Evolutionary conservation across 2,329 filamentous ascomycete species (phyloP).

Genomic region (Coniosporium tulheliwenetii): DNA sequence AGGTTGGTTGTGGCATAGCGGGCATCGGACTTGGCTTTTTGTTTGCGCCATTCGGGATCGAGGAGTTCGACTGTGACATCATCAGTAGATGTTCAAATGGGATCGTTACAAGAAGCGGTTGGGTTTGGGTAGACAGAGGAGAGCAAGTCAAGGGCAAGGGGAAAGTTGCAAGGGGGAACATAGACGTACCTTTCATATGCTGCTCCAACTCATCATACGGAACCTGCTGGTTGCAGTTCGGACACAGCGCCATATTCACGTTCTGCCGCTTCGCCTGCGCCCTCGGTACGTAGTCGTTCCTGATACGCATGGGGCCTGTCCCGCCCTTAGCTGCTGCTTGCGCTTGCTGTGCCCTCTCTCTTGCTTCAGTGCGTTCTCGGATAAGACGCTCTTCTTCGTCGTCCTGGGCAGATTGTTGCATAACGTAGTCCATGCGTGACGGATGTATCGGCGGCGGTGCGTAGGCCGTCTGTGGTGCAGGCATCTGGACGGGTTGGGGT

Average conservation of each 20-base stretch:
- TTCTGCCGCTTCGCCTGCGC: conserved; percentile 56
- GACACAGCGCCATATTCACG: conserved; percentile 60
- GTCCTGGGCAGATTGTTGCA: conserved; percentile 11
- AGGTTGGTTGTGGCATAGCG: conserved; percentile 76
- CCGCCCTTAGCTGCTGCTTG: conserved; percentile 61
- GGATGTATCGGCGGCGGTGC: conserved; percentile 13
- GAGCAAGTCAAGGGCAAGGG: background rate
- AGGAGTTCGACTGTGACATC: conserved; percentile 55
- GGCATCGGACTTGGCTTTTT: conserved; percentile 75
- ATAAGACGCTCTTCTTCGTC: conserved; percentile 20
- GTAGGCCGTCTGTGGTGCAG: conserved; percentile 12
- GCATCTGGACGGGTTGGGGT: conserved; percentile 11
- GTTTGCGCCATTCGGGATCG: conserved; percentile 90
- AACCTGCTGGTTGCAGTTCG: conserved; percentile 84
- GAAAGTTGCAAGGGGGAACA: background rate
- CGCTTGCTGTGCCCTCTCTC: conserved; percentile 55
- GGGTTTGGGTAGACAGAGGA: too few relatives aligned
- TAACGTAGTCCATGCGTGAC: conserved; percentile 4
- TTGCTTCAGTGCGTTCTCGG: conserved; percentile 26
- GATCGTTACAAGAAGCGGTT: background rate
- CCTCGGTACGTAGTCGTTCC: conserved; percentile 80
- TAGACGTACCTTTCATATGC: conserved; percentile 64
- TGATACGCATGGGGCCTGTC: conserved; percentile 67
- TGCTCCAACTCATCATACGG: conserved; percentile 76
- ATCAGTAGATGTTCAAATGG: conserved; percentile 4